phyloP scores from a whole-genome alignment of 169 alveolate species.

The Amoebophrya sp. region DNA sequence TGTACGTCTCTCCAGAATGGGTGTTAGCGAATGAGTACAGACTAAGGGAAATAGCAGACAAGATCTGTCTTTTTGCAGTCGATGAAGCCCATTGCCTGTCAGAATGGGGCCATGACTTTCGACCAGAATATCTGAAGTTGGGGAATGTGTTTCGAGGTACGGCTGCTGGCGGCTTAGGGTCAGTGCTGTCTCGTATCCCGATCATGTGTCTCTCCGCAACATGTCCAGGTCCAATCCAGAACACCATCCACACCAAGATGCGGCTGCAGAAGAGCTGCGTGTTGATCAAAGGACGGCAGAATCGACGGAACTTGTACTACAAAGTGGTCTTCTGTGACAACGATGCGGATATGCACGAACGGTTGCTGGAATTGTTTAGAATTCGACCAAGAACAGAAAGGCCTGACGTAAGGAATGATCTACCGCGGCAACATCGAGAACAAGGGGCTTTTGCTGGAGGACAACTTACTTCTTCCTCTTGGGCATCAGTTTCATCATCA shows the following conservation, averaged over 20 bases:
- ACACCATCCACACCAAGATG: not conserved
- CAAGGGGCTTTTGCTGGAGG: not conserved
- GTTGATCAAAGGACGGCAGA: not conserved
- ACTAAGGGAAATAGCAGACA: not conserved
- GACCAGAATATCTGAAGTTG: slow-evolving; percentile 83
- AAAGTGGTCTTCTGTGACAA: not conserved
- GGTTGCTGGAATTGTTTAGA: not conserved
- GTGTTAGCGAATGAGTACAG: not conserved
- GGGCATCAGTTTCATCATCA: no score
- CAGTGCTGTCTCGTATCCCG: not conserved
- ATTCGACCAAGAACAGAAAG: not conserved
- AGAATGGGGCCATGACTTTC: slow-evolving; percentile 97
- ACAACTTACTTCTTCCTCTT: no score
- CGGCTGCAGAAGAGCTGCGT: not conserved
- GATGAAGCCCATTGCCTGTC: slow-evolving; percentile 99
- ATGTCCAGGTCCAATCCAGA: not conserved
- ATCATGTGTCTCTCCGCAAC: not conserved
- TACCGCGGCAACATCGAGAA: not conserved
- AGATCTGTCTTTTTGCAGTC: slow-evolving; percentile 76
- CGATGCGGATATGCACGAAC: not conserved
- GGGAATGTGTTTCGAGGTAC: slow-evolving; percentile 53
- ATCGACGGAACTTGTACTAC: not conserved
- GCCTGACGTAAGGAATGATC: not conserved
- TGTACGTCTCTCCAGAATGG: not conserved
- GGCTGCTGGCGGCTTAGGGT: not conserved